A percentile compares a stretch with the other conserved stretches of the same genome.
These are phyloP conservation scores for Calonectria pseudoreteaudii DNA, from an alignment of 2,329 filamentous ascomycete species.

Conservation along the genomic window DNA sequence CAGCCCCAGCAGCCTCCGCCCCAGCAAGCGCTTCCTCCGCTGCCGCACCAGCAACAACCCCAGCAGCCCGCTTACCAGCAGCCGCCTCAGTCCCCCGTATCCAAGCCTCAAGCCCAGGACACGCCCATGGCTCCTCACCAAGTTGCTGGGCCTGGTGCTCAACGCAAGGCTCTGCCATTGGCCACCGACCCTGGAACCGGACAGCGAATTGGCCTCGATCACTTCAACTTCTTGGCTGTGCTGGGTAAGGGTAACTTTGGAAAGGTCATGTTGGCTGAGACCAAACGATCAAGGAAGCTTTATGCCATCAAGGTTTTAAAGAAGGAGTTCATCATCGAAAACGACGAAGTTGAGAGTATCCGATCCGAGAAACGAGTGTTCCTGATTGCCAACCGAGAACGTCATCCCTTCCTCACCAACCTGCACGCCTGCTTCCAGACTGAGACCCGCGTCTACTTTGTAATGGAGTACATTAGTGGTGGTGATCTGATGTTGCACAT, in stretches of 20 bases:
- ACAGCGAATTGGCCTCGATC: conserved; percentile 91
- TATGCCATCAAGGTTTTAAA: conserved; percentile 99
- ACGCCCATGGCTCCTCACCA: conserved; percentile 30
- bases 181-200: conserved; percentile 80
- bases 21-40: conserved; percentile 53
- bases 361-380: conserved; percentile 98
- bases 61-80: conserved; percentile 52
- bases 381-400: conserved; percentile 95
- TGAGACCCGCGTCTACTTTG: conserved; percentile 97
- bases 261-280: conserved; percentile 99
- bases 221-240: conserved; percentile 99
- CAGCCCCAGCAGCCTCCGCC: conserved; percentile 45
- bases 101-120: conserved; percentile 54
- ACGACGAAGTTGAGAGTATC: conserved; percentile 98
- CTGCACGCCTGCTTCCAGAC: conserved; percentile 99
- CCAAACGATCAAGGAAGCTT: conserved; percentile 89
- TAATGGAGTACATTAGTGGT: conserved; percentile 99
- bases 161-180: conserved; percentile 73
- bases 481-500: conserved; percentile 99
- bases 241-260: conserved; percentile 99
- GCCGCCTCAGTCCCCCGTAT: conserved; percentile 45
- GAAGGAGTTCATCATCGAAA: conserved; percentile 99
- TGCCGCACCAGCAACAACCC: conserved; percentile 51
- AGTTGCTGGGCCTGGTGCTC: conserved; percentile 46
- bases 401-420: conserved; percentile 94